Evolutionary conservation across 163 green algal species (phyloP).

Genomic region (Smithsoniella earleae): DNA sequence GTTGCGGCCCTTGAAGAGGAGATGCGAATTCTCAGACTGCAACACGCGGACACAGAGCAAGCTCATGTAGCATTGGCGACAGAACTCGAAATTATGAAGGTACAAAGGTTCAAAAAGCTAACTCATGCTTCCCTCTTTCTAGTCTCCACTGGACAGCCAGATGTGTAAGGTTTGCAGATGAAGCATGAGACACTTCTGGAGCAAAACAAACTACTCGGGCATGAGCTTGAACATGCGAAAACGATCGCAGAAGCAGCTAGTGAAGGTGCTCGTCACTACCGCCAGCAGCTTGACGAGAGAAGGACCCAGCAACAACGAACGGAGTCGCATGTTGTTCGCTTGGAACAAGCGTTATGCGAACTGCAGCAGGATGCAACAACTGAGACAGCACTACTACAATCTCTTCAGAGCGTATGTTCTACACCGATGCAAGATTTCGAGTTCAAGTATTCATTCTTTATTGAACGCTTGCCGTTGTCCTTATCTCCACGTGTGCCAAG

Average conservation of each 20-base stretch:
- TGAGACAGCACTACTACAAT: background rate
- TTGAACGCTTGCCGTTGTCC: too few species aligned
- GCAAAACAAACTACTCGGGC: conserved; percentile 10
- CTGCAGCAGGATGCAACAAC: background rate
- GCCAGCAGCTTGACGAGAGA: conserved; percentile 12
- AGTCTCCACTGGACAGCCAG: too few species aligned
- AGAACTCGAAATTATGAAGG: conserved; percentile 29
- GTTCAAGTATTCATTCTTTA: too few species aligned
- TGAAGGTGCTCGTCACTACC: conserved; percentile 7
- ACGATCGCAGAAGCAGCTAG: background rate
- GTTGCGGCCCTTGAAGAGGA: conserved; percentile 22
- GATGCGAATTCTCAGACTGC: conserved; percentile 2
- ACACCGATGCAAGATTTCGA: too few species aligned
- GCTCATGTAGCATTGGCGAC: background rate
- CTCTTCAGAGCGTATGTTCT: conserved; percentile 8
- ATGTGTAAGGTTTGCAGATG: too few species aligned
- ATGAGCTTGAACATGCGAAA: conserved; percentile 17
- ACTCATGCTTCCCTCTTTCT: too few species aligned
- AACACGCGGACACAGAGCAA: conserved; percentile 16
- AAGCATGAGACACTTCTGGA: conserved; percentile 9
- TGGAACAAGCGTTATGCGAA: background rate
- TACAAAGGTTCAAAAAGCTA: too few species aligned
- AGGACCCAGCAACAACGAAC: background rate
- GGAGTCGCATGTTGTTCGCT: background rate
- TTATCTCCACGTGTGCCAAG: too few species aligned